Evolutionary conservation across 352 stramenopile genomes (phyloP).

Genomic region (Pythium brachiatum): DNA sequence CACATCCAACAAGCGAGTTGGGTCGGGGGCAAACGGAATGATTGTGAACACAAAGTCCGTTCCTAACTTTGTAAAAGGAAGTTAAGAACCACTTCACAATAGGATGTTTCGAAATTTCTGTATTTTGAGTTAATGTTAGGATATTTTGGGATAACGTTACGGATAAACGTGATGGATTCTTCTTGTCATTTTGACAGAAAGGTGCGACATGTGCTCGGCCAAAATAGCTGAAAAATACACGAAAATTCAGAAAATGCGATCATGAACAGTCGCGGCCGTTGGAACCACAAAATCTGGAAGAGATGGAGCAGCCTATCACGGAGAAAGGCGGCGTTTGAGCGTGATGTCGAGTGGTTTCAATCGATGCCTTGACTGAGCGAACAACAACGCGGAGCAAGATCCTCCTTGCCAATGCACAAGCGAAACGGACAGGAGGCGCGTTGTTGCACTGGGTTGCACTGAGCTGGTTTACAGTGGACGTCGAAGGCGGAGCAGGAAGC

Average conservation of each 20-base stretch:
- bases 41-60: background rate
- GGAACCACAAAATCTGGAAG: conserved; percentile 2
- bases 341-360: too few species aligned
- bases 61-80: too few species aligned
- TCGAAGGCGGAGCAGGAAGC: too few species aligned
- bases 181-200: background rate
- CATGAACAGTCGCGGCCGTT: background rate
- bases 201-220: background rate
- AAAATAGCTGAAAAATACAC: background rate
- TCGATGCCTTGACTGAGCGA: background rate
- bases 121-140: too few species aligned
- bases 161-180: background rate
- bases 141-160: too few species aligned
- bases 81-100: background rate
- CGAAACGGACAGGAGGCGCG: background rate
- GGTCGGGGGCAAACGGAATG: conserved; percentile 1
- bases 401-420: background rate
- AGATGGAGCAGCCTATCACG: too few species aligned
- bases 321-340: background rate
- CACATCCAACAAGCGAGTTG: background rate
- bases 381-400: background rate
- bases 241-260: background rate
- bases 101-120: too few species aligned
- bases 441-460: too few species aligned
- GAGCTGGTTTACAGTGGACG: too few species aligned